Percentiles rank a stretch among this genome's conserved stretches.
Evolutionary conservation across 805 yeast species (phyloP).

Genomic region (Monosporozyma yasuniensis): DNA sequence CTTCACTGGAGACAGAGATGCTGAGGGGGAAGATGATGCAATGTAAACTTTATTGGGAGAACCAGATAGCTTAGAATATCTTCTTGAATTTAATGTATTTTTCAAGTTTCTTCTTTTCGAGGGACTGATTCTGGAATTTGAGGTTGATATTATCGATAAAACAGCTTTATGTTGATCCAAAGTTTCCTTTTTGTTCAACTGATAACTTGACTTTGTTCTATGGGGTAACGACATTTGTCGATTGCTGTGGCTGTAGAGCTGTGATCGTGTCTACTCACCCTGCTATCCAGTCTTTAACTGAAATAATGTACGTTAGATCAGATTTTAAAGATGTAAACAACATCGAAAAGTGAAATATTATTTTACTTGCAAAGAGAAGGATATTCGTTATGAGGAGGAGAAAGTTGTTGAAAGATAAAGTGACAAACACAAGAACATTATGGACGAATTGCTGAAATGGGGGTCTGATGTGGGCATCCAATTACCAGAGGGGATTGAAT

Average conservation of each 20-base stretch:
- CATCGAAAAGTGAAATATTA: background rate
- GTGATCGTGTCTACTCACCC: background rate
- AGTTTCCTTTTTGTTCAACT: constrained; percentile 1
- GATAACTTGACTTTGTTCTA: background rate
- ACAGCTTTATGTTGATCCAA: constrained; percentile 4
- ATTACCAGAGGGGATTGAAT: constrained; percentile 29
- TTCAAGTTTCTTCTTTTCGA: constrained; percentile 1
- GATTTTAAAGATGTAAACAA: background rate
- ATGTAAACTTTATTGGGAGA: background rate
- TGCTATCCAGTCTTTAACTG: too few relatives aligned
- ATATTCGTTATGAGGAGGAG: too few relatives aligned
- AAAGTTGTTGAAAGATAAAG: too few relatives aligned
- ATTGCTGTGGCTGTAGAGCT: background rate
- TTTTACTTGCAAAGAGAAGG: too few relatives aligned
- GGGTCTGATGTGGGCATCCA: constrained; percentile 32
- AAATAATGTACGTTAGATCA: background rate
- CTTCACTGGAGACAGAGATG: background rate
- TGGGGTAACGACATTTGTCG: background rate
- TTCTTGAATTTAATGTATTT: background rate
- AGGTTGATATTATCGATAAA: constrained; percentile 1
- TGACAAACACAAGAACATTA: background rate
- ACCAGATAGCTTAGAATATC: background rate
- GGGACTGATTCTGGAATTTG: constrained; percentile 1
- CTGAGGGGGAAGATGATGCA: background rate
- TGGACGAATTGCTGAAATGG: constrained; percentile 28